Evolutionary conservation across 495 filamentous ascomycete genomes (phyloP), one percentile per base, ranked within the genome.

Genomic region (Lichenothelia convexa): DNA sequence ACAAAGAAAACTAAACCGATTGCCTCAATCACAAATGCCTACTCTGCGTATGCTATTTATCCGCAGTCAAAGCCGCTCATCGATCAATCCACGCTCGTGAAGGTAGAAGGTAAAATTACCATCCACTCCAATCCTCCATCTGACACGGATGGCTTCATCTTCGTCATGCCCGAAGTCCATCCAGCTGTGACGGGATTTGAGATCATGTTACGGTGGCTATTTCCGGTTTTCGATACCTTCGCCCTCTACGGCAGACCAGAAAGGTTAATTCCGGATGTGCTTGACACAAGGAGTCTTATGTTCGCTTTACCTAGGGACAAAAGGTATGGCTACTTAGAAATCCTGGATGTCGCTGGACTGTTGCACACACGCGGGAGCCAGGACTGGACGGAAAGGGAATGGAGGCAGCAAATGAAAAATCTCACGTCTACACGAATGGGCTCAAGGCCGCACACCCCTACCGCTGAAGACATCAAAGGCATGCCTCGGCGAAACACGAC

Each of bases 91-190:
- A 93, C 86, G 0, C 60, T 99, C 43, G 65, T 99, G 35, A 99
- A 99, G 54, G 65, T 99, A 17, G 89, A 99, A 57, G 89, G 89
- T 2, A 71, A 68, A 32, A 81, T 95, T 36, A 89, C 75, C 1
- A 79, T 93, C 20, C 82, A 93, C 54, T 71, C 75, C 1, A 66
- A 70, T 7, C 71, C 74, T 3, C 67, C 80, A 21, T 68, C 78
- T 4, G 70, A 72, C 5, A 75, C 72, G 5, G 91, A 95, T 49
- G 89, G 91, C 2, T 91, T 92, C 47, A 82, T 99, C 3, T 99
- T 95, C 49, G 75, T 94, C 44, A 93, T 95, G 91, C 91, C 89
- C 2, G 89, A 99, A 54, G 70, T 73, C 2, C 87, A 83, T 53
- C 76, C 86, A 21, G 85, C 82, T 2, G 80, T 99, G 9, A 75